A percentile compares a stretch with the other conserved stretches of the same genome.
These are phyloP conservation scores for Erodium trifolium DNA, from an alignment of 441 rosid genomes.

Conservation along the genomic window DNA sequence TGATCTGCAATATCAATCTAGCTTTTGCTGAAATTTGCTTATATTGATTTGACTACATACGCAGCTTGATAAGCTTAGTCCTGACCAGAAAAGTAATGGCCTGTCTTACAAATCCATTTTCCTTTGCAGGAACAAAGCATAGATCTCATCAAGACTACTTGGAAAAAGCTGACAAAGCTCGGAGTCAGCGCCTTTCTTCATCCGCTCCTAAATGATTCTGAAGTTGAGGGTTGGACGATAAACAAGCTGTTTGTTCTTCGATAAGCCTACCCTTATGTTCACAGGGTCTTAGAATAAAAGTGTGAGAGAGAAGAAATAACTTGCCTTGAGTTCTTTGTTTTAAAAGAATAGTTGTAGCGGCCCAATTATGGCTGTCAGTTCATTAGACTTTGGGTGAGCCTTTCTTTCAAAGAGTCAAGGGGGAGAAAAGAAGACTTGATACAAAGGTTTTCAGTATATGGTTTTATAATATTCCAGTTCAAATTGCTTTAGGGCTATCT, in stretches of 20 bases:
- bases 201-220: constrained; percentile 32
- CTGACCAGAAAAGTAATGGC: background rate
- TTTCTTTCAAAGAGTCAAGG: background rate
- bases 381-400: background rate
- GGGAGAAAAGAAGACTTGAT: background rate
- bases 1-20: too few species aligned
- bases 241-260: constrained; percentile 6
- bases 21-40: background rate
- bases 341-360: background rate
- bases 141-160: constrained; percentile 78
- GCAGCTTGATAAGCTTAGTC: too few species aligned
- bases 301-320: background rate
- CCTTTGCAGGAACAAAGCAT: constrained; percentile 51
- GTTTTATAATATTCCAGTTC: background rate
- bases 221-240: constrained; percentile 5
- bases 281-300: background rate
- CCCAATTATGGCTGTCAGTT: background rate
- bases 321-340: background rate
- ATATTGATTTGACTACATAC: too few species aligned
- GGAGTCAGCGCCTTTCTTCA: constrained; percentile 60
- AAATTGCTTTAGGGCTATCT: background rate
- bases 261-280: background rate
- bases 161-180: constrained; percentile 75
- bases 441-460: too few species aligned
- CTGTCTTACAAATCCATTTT: constrained; percentile 5